Evolutionary conservation across 2,329 filamentous ascomycete genomes (phyloP).

Genomic region (Colletotrichum chlorophyti): DNA sequence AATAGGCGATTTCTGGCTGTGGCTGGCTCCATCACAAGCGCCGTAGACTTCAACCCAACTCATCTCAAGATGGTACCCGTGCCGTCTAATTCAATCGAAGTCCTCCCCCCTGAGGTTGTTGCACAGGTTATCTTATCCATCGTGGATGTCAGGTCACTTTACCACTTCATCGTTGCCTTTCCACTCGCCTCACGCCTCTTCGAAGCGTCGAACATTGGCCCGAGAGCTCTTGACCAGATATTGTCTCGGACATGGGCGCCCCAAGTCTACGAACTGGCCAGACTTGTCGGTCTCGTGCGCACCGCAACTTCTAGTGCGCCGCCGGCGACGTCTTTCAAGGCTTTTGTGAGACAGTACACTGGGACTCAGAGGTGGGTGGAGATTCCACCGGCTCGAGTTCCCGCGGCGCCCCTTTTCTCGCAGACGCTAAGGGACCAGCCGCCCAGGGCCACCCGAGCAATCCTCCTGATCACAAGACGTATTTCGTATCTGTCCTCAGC

Average conservation of each 20-base stretch:
- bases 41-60: too few relatives aligned
- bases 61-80: too few relatives aligned
- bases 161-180: background rate
- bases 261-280: background rate
- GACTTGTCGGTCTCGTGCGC: conserved; percentile 3
- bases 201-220: background rate
- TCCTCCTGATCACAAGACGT: conserved; percentile 1
- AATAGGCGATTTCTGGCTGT: too few relatives aligned
- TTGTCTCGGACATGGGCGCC: background rate
- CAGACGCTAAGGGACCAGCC: background rate
- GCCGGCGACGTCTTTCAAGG: background rate
- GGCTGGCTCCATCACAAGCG: too few relatives aligned
- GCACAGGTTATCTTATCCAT: background rate
- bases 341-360: background rate
- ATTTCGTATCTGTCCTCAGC: background rate
- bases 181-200: conserved; percentile 5
- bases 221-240: background rate
- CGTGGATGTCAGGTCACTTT: background rate
- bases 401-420: background rate
- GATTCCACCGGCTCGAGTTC: background rate
- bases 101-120: conserved; percentile 2
- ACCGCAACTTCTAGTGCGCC: background rate
- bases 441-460: background rate
- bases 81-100: too few relatives aligned
- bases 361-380: too few relatives aligned